Base-by-base conservation (phyloP, 1,139 yeast genomes). In the Scheffersomyces stambukii region DNA sequence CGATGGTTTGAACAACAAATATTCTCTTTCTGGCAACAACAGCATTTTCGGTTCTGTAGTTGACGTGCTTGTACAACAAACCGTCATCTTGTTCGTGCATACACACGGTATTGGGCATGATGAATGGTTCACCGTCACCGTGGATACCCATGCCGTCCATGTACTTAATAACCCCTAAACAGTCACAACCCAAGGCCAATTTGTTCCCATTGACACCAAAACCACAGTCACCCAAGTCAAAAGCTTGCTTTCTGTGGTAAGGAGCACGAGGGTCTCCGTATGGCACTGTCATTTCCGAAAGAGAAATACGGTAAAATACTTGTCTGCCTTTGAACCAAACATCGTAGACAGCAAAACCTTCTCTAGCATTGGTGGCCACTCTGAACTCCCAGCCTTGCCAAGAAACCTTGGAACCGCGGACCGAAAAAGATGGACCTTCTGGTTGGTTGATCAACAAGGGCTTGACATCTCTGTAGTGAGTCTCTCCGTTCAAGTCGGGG, bases 361-460 rank as follows among this genome's bases (percentile, higher is more conserved):
- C 95, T 67, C 95, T 81, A 29, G 76, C 78, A 46, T 77, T 77
- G 37, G 84, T 67, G 27, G 80, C 73, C 23, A 81, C 84, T 55
- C 85, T 71, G 64, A 85, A 83, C 53, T 79, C 82, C 95, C 95
- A 85, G 30, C 85, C 91, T 63, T 83, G 94, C 96, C 95, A 85
- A 37, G 68, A 60, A 41, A 85, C 75, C 55, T 77, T 78, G 30
- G 70, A 60, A 22, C 84, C 84, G 10, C 74, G 66, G 28, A 77
- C 58, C n/a, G 67, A 46, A 60, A 81, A 85, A 1, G 91, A 81
- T 13, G 94, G 82, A 38, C 95, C 95, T 48, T 85, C 93, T 30
- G 95, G 94, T 60, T 85, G 95, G 24, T 70, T 56, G 27, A 83
- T 74, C 42, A 81, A 63, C 55, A 84, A 72, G 28, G 95, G 94